Percentiles rank a stretch among this genome's conserved stretches.
Evolutionary conservation across 768 basidiomycete genomes (phyloP).

Genomic region (Boletus sp.): DNA sequence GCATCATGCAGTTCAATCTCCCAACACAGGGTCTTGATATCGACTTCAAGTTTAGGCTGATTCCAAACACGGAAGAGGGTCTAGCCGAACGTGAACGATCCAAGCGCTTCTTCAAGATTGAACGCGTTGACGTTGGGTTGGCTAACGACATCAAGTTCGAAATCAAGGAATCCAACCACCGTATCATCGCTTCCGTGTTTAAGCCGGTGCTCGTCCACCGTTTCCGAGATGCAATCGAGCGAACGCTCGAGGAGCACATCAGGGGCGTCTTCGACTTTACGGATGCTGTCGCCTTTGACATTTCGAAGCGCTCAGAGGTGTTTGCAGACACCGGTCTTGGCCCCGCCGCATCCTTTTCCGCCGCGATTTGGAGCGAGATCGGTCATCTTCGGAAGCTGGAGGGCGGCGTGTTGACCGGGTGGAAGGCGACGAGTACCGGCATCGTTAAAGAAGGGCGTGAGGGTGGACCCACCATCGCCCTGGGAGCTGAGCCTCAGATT

Average conservation of each 20-base stretch:
- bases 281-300: slow-evolving; percentile 59
- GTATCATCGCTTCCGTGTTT: slow-evolving; percentile 58
- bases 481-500: slow-evolving; percentile 75
- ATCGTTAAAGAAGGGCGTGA: slow-evolving; percentile 49
- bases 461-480: slow-evolving; percentile 44
- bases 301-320: slow-evolving; percentile 53
- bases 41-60: slow-evolving; percentile 61
- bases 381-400: slow-evolving; percentile 48
- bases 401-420: slow-evolving; percentile 37
- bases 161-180: slow-evolving; percentile 61
- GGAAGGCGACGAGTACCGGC: slow-evolving; percentile 61
- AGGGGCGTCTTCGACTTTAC: slow-evolving; percentile 46
- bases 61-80: slow-evolving; percentile 47
- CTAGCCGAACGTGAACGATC: slow-evolving; percentile 41
- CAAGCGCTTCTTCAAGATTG: slow-evolving; percentile 57
- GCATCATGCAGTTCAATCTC: slow-evolving; percentile 57
- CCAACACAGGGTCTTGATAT: slow-evolving; percentile 67
- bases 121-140: slow-evolving; percentile 51
- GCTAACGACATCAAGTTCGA: slow-evolving; percentile 53
- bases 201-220: slow-evolving; percentile 56
- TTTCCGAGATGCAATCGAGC: slow-evolving; percentile 59
- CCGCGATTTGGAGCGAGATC: slow-evolving; percentile 67
- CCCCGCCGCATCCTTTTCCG: slow-evolving; percentile 46
- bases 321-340: slow-evolving; percentile 62
- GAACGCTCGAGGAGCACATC: slow-evolving; percentile 54